Conservation (phyloP, 2,329 filamentous ascomycete species). For the Cadophora sp. region DNA sequence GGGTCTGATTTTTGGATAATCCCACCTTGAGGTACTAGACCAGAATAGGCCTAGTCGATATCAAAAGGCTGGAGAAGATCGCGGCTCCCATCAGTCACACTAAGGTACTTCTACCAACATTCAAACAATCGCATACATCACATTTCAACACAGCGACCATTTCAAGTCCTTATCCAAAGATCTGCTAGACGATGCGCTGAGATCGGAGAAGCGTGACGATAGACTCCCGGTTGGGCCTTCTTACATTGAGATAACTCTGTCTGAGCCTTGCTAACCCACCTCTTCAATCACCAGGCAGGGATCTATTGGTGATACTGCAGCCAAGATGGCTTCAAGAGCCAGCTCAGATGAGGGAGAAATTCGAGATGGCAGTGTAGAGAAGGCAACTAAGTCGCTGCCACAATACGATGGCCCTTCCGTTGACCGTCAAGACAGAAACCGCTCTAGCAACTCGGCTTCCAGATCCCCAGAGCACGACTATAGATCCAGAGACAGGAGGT, state of each 20-base stretch:
- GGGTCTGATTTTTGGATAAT: conserved; percentile 29
- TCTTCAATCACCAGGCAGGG: conserved; percentile 44
- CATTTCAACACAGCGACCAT: neutral
- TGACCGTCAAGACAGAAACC: conserved; percentile 91
- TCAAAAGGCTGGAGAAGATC: conserved; percentile 11
- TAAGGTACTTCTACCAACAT: neutral
- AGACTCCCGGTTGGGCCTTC: conserved; percentile 48
- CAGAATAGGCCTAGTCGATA: neutral
- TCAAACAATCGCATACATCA: neutral
- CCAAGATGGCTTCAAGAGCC: conserved; percentile 56
- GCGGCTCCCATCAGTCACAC: neutral
- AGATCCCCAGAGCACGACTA: conserved; percentile 50
- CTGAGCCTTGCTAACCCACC: conserved; percentile 47
- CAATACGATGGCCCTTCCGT: conserved; percentile 79
- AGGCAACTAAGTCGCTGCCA: conserved; percentile 90
- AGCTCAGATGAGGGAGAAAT: conserved; percentile 91
- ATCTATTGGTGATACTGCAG: conserved; percentile 41
- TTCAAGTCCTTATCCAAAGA: neutral
- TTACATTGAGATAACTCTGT: conserved; percentile 44
- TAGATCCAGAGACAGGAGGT: conserved; percentile 51
- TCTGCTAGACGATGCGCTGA: conserved; percentile 41
- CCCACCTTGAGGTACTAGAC: conserved; percentile 10
- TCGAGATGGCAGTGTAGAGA: conserved; percentile 75
- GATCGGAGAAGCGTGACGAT: conserved; percentile 41
- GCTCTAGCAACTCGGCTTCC: conserved; percentile 47